Evolutionary conservation across 2,329 filamentous ascomycete species (phyloP), one percentile per base, ranked within the genome.

Genomic region (Emmonsiellopsis sp.): DNA sequence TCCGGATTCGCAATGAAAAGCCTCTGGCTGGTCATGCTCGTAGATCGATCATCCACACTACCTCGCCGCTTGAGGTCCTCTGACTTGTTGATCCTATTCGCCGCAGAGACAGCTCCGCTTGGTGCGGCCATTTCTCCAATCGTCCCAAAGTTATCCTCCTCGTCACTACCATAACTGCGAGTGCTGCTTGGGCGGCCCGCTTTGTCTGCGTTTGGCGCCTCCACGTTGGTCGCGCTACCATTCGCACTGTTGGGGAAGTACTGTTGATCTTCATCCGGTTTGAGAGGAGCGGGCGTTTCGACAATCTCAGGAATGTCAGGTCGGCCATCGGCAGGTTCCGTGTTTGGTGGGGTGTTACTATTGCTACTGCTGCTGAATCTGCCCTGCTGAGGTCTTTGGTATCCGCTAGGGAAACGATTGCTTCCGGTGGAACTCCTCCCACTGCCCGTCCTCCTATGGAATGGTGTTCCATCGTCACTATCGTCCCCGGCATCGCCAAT

Each of bases 401-500:
- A 77, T 61, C 66, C 74, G 68, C 67, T 72, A 49, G 65, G 72
- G 59, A 66, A 73, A 56, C 67, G 72, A 51, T 74, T 67, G 59
- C 72, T 75, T 48, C 74, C 74, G 13, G 81, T 65, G 44, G 79
- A 83, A 63, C 79, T 83, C 56, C 80, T 73, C 10, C 80, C 79
- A 56, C 79, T 83, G 45, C 79, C 79, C 2, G 74, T 78, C 50
- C 80, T 74, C 49, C 75, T 74, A 61, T 83, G 79, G 56, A 70
- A 60, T 45, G 63, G 63, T 14, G 64, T 64, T 48, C 67, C 65
- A 7, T 66, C 67, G 58, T 67, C 73, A 59, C 60, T 69, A 42
- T 86, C 84, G 48, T 88, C 87, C 44, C 88, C 85, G 51, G 89
- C 87, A 65, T 85, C 88, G 63, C 95, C 90, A 11, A 97, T 88